Conservation (phyloP, 768 basidiomycete genomes). For the Suillus cothurnatus region DNA sequence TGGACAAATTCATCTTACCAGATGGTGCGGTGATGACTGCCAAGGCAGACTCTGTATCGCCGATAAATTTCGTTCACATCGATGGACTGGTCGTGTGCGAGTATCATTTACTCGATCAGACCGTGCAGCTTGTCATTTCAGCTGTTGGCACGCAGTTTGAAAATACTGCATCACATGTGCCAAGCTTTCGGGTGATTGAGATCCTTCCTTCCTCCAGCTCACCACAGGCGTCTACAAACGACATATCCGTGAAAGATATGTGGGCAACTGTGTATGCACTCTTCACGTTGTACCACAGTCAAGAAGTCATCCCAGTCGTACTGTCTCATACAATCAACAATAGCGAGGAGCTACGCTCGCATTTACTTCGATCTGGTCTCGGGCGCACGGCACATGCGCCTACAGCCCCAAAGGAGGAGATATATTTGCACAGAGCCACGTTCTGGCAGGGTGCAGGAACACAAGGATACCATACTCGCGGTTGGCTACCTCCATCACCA, state of each 20-base stretch:
- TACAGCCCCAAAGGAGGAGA: conserved; percentile 22
- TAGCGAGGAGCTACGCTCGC: conserved; percentile 33
- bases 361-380: conserved; percentile 44
- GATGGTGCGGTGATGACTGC: conserved; percentile 13
- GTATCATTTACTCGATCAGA: conserved; percentile 16
- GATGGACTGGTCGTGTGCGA: conserved; percentile 15
- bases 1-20: conserved; percentile 16
- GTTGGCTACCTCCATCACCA: conserved; percentile 35
- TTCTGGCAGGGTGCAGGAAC: conserved; percentile 58
- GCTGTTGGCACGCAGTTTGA: conserved; percentile 24
- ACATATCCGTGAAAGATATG: conserved; percentile 32
- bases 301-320: conserved; percentile 44
- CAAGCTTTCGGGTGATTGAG: conserved; percentile 21
- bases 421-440: conserved; percentile 43
- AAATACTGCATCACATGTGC: conserved; percentile 21
- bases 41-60: not conserved
- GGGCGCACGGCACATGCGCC: conserved; percentile 21
- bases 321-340: conserved; percentile 34
- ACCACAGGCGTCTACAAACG: not conserved
- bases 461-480: conserved; percentile 28
- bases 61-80: conserved; percentile 9
- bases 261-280: conserved; percentile 47
- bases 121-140: conserved; percentile 17
- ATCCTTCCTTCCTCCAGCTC: conserved; percentile 7
- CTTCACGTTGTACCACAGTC: conserved; percentile 39